A percentile compares a stretch with the other conserved stretches of the same genome.
Conservation (phyloP, 129 eudicot genomes). For the Helichrysum umbraculigerum region DNA sequence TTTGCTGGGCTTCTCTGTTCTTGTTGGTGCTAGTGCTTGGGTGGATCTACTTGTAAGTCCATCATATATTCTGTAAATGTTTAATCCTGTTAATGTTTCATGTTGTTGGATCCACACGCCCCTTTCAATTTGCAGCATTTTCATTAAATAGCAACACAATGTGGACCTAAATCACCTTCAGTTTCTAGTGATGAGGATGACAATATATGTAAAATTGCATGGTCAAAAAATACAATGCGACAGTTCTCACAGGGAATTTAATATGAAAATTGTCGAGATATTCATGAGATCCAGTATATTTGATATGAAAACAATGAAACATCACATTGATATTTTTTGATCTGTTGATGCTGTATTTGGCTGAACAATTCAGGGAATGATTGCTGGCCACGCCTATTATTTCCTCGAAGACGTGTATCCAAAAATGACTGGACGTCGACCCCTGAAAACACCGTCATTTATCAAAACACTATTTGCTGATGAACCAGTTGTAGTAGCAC, state of each 20-base stretch:
- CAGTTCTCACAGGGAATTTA: neutral
- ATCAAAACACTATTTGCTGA: conserved; percentile 78
- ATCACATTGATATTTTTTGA: neutral
- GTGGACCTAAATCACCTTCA: neutral
- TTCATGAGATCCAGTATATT: too few species aligned
- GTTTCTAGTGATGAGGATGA: neutral
- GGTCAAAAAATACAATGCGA: neutral
- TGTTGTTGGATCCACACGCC: neutral
- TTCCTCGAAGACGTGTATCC: conserved; percentile 95
- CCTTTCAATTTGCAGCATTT: neutral
- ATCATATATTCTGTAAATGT: neutral
- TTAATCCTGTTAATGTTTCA: neutral
- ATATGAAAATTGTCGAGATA: conserved; percentile 1
- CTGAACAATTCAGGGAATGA: conserved; percentile 69
- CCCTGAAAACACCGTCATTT: conserved; percentile 73
- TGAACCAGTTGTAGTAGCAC: conserved; percentile 78
- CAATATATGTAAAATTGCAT: neutral
- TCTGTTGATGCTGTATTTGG: neutral
- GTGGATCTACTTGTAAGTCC: conserved; percentile 83
- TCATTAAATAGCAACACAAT: neutral
- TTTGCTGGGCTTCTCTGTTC: conserved; percentile 90
- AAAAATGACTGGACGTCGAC: conserved; percentile 84
- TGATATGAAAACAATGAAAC: neutral
- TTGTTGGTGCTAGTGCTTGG: conserved; percentile 99
- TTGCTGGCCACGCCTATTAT: conserved; percentile 97